Evolutionary conservation across 345 rosid genomes (phyloP), one percentile per base, ranked within the genome.

Genomic region (Microcos paniculata): DNA sequence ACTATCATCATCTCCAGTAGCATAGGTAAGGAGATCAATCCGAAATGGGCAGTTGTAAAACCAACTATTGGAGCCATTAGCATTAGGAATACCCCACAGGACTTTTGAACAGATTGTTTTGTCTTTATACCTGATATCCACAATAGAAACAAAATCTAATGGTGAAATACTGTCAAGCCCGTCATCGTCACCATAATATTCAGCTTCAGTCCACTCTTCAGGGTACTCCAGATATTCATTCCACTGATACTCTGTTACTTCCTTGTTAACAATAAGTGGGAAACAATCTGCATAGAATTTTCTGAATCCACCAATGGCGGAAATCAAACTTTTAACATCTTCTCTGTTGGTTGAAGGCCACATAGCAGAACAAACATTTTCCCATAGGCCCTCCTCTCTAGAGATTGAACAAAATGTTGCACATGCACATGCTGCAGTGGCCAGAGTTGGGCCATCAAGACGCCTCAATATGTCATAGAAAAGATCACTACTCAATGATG

Each of bases 261-360:
- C 96, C 83, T 89, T 86, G 77, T 89, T 88, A 65, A 91, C 90
- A 53, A 91, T 91, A 64, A 91, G 90, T 0, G 96, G 91, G 73
- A 91, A 91, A 77, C 96, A 91, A 71, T 91, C 93, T 0, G 91
- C 87, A 75, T 91, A 91, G 62, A 89, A 91, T 83, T 91, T 91
- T 78, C 89, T 83, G 80, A 89, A 91, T 58, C 96, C 96, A n/a
- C 96, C 96, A 43, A 89, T 84, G 0, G 85, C 84, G 8, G 83
- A 77, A 78, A 91, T 86, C 55, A 91, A 80, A 76, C 69, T 76
- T 83, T 82, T 91, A 38, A 89, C 93, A 68, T 91, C 96, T 40
- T 86, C 91, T 67, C 89, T 82, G 49, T 81, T 77, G 23, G 91
- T 88, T 21, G 96, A 89, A 70, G 93, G 96, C 96, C 96, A 91